A percentile compares a stretch with the other conserved stretches of the same genome.
Conservation (phyloP, 257 asterid species). For the Solanum clarkiae region DNA sequence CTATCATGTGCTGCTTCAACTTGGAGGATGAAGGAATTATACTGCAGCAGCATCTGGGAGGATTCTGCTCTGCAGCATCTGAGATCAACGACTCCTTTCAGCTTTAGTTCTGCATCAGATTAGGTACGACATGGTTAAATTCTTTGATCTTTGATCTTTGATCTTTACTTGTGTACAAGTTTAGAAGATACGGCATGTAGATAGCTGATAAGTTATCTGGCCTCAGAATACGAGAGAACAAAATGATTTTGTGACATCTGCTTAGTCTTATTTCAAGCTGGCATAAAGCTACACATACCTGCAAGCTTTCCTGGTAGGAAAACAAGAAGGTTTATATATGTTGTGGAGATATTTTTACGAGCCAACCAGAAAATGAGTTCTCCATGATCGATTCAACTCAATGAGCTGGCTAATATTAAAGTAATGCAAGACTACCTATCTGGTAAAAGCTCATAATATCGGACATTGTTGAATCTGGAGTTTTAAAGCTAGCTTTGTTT, state of each 20-base stretch:
- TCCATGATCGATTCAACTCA: not conserved
- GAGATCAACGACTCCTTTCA: not conserved
- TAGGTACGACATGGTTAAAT: not conserved
- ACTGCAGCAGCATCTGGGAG: not conserved
- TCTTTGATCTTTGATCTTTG: not conserved
- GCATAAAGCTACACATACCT: not conserved
- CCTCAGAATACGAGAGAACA: not conserved
- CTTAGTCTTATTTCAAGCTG: not conserved
- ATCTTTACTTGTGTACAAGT: not conserved
- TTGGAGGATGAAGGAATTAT: not conserved
- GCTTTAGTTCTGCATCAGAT: not conserved
- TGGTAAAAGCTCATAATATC: not conserved
- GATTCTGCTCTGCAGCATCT: not conserved
- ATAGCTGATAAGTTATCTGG: not conserved
- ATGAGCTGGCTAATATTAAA: not conserved
- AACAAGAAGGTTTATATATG: not conserved
- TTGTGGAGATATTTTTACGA: not conserved
- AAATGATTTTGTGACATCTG: not conserved
- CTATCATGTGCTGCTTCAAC: not conserved
- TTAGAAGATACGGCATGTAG: not conserved
- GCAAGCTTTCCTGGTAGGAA: not conserved
- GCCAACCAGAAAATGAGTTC: not conserved
- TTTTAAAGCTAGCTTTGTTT: not conserved
- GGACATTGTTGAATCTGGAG: not conserved
- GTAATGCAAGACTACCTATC: not conserved